Evolutionary conservation across 2,329 filamentous ascomycete species (phyloP).

Genomic region (Hypocreales sp.): DNA sequence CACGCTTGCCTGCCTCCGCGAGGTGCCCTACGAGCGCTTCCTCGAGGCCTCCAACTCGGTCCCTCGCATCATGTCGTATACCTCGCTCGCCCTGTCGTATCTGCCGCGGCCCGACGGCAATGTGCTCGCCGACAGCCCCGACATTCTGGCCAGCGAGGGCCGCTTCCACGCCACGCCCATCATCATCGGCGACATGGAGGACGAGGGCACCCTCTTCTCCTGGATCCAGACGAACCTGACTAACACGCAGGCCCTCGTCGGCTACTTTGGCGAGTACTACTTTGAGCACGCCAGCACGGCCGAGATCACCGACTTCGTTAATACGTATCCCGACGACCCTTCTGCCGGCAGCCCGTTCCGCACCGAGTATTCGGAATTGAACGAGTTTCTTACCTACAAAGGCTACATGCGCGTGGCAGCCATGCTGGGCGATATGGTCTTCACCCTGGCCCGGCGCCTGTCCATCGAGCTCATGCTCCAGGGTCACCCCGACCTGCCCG

Average conservation of each 20-base stretch:
- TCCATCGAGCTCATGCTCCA: conserved; percentile 36
- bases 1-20: conserved; percentile 51
- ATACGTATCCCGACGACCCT: conserved; percentile 41
- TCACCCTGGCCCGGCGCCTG: conserved; percentile 53
- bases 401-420: conserved; percentile 65
- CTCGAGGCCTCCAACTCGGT: conserved; percentile 55
- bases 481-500: conserved; percentile 40
- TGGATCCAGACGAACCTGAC: conserved; percentile 56
- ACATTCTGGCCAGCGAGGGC: conserved; percentile 35
- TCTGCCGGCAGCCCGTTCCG: conserved; percentile 55
- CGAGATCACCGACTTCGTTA: conserved; percentile 40
- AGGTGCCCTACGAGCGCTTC: conserved; percentile 40
- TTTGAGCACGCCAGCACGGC: conserved; percentile 39
- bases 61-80: conserved; percentile 51
- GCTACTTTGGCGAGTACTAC: conserved; percentile 45
- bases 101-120: conserved; percentile 57
- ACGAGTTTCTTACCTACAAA: conserved; percentile 60
- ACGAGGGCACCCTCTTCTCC: conserved; percentile 63
- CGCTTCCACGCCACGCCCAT: conserved; percentile 32
- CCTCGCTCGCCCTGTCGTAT: conserved; percentile 55
- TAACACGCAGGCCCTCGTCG: conserved; percentile 37
- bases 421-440: conserved; percentile 59
- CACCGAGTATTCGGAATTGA: conserved; percentile 45
- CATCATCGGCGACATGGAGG: conserved; percentile 60
- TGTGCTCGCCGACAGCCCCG: conserved; percentile 45